A percentile compares a stretch with the other conserved stretches of the same genome.
Evolutionary conservation across 192 early-diverging fungal genomes (phyloP).

Genomic region (Diversispora epigaea): DNA sequence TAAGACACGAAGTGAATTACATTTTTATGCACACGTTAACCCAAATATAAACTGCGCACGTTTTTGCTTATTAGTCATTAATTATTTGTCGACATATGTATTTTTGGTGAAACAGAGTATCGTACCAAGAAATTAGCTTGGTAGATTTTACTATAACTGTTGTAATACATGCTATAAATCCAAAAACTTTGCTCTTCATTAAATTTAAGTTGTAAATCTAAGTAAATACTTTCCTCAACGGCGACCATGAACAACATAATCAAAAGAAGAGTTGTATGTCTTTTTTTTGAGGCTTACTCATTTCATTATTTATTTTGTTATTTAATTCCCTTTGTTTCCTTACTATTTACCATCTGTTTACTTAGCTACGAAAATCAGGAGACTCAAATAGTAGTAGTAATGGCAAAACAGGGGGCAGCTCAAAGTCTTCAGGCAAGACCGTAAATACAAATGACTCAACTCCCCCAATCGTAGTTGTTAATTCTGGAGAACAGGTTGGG

Average conservation of each 20-base stretch:
- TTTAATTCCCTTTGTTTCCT: neutral
- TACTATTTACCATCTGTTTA: neutral
- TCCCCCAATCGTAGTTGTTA: conserved; percentile 29
- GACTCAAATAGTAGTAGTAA: conserved; percentile 26
- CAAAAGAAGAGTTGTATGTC: conserved; percentile 20
- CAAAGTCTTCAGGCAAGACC: conserved; percentile 29
- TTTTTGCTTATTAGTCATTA: neutral
- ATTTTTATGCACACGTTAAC: too few relatives aligned
- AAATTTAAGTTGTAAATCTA: neutral
- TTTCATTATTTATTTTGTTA: neutral
- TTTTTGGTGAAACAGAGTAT: neutral
- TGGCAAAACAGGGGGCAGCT: conserved; percentile 22
- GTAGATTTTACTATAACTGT: neutral
- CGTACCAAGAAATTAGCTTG: neutral
- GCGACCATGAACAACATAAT: neutral
- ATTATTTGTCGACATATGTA: neutral
- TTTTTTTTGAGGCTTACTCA: neutral
- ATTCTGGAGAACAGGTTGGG: conserved; percentile 27
- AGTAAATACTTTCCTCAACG: neutral
- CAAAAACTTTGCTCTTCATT: neutral
- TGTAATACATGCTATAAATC: conserved; percentile 13
- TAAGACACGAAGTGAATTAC: too few relatives aligned
- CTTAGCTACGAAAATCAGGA: conserved; percentile 24
- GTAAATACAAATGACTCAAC: neutral
- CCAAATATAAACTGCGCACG: conserved; percentile 7